Conservation (phyloP, 2,329 filamentous ascomycete species). For the Xylariaceae sp. region DNA sequence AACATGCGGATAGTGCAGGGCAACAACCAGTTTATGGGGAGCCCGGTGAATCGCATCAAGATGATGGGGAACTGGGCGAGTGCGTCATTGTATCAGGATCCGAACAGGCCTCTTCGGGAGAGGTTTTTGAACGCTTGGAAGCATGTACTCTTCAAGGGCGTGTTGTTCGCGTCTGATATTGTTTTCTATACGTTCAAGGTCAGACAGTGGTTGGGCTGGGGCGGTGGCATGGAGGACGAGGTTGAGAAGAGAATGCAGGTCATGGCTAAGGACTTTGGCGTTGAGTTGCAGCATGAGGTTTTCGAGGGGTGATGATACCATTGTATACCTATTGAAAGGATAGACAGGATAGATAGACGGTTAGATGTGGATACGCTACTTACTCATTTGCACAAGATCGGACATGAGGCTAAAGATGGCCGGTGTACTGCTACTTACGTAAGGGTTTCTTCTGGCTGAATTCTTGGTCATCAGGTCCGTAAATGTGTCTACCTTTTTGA, state of each 20-base stretch:
- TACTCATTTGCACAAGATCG: no score
- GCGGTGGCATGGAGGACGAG: constrained; percentile 89
- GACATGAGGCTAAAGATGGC: no score
- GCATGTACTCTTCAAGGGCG: constrained; percentile 78
- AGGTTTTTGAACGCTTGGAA: constrained; percentile 67
- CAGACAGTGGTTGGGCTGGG: constrained; percentile 71
- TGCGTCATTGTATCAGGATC: constrained; percentile 74
- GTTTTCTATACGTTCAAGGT: constrained; percentile 80
- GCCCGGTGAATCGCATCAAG: constrained; percentile 88
- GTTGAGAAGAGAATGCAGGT: constrained; percentile 83
- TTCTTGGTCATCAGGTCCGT: no score
- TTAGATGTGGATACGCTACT: no score
- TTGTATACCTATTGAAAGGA: no score
- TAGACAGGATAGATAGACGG: no score
- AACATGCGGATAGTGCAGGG: constrained; percentile 92
- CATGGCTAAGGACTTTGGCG: constrained; percentile 86
- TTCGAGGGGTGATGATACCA: constrained; percentile 63
- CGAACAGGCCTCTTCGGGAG: constrained; percentile 59
- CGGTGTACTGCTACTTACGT: no score
- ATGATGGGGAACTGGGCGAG: constrained; percentile 91
- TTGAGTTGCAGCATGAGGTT: constrained; percentile 83
- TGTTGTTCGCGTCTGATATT: constrained; percentile 73
- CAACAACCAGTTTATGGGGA: constrained; percentile 88
- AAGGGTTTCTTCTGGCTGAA: no score
- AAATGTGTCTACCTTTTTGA: no score